Evolutionary conservation across 202 grass and related monocot species (phyloP).

Genomic region (Digitaria exilis): DNA sequence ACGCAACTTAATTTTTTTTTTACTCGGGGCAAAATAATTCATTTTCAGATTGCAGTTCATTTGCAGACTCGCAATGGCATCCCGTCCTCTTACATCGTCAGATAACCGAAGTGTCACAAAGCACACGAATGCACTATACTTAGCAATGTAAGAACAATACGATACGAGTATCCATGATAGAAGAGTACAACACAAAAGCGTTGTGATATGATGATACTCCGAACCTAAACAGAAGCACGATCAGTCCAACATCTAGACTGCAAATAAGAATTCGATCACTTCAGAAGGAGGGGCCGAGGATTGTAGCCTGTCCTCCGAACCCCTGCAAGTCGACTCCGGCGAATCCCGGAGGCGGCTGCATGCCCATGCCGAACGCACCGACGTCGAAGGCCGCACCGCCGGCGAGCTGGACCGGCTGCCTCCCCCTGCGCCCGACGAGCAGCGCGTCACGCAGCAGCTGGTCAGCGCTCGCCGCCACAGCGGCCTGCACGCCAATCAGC

Average conservation of each 20-base stretch:
- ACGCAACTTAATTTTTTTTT: no score
- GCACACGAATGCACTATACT: no score
- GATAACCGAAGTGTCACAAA: no score
- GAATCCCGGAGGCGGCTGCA: slow-evolving; percentile 11
- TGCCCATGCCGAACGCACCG: background rate
- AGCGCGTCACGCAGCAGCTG: slow-evolving; percentile 33
- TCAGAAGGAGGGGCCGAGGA: slow-evolving; percentile 4
- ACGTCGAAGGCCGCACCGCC: background rate
- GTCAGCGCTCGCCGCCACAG: background rate
- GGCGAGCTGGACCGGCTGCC: slow-evolving; percentile 8
- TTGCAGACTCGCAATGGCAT: no score
- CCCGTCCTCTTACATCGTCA: no score
- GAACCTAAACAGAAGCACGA: background rate
- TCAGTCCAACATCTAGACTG: background rate
- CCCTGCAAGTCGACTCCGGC: background rate
- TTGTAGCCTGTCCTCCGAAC: slow-evolving; percentile 5
- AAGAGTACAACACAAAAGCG: background rate
- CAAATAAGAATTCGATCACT: background rate
- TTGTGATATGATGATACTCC: background rate
- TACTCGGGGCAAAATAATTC: no score
- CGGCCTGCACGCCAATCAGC: background rate
- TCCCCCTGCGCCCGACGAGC: slow-evolving; percentile 23
- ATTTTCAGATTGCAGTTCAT: no score
- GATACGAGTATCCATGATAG: background rate
- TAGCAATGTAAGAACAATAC: no score